These are phyloP conservation scores for Yamadazyma laniorum DNA, from an alignment of 805 yeast genomes.

Conservation along the genomic window DNA sequence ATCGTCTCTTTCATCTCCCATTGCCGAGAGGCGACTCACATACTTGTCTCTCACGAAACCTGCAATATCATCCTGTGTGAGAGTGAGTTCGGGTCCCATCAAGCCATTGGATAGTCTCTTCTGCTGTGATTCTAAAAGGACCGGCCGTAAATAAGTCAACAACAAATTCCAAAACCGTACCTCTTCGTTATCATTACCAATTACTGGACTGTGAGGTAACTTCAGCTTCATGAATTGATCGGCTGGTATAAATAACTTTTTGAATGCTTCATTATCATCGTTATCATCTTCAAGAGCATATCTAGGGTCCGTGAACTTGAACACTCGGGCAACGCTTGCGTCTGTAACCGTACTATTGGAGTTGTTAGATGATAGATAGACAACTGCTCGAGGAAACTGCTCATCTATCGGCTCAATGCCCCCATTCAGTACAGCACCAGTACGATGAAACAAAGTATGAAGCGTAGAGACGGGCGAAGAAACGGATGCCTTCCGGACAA, in stretches of 20 bases:
- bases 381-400: constrained; percentile 18
- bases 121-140: constrained; percentile 26
- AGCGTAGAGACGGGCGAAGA: constrained; percentile 32
- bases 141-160: constrained; percentile 20
- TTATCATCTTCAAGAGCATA: constrained; percentile 22
- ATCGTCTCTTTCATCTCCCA: constrained; percentile 19
- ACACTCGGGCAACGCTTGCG: constrained; percentile 27
- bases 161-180: constrained; percentile 19
- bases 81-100: constrained; percentile 21
- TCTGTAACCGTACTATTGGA: constrained; percentile 34
- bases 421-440: not conserved
- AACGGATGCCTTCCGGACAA: constrained; percentile 22
- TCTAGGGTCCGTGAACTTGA: constrained; percentile 34
- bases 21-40: not conserved
- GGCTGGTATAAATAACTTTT: constrained; percentile 31
- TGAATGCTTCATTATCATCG: constrained; percentile 26
- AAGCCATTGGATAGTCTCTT: constrained; percentile 20
- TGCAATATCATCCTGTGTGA: constrained; percentile 30
- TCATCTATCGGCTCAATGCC: constrained; percentile 8
- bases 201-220: constrained; percentile 16
- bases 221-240: constrained; percentile 31
- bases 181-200: constrained; percentile 10
- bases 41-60: constrained; percentile 17
- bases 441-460: constrained; percentile 33
- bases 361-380: constrained; percentile 34